Evolutionary conservation across 106 monocot genomes (phyloP).

Genomic region (Amphibolis antarctica): DNA sequence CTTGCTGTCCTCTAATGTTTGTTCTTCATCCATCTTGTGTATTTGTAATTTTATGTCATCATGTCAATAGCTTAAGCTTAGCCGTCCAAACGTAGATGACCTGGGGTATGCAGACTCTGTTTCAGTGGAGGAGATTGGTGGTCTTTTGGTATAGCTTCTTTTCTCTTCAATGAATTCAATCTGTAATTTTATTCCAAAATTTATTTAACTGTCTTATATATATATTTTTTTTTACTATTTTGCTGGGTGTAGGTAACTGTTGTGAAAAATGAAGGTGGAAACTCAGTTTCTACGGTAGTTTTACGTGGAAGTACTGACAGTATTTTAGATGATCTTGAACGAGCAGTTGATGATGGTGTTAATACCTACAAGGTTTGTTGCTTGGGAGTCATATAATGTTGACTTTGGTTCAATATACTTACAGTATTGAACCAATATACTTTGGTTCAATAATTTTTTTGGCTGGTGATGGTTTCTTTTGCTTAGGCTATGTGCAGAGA

Average conservation of each 20-base stretch:
- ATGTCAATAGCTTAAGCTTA: slow-evolving; percentile 68
- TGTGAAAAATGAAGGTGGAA: slow-evolving; percentile 97
- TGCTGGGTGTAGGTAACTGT: slow-evolving; percentile 51
- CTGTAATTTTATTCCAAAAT: not conserved
- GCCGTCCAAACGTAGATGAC: slow-evolving; percentile 82
- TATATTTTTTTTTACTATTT: not conserved
- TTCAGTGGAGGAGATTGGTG: slow-evolving; percentile 92
- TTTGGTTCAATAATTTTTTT: not conserved
- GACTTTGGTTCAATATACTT: not conserved
- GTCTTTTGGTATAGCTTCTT: slow-evolving; percentile 38
- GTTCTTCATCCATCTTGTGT: not conserved
- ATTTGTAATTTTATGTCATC: not conserved
- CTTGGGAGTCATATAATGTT: not conserved
- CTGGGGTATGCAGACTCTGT: slow-evolving; percentile 90
- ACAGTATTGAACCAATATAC: not conserved
- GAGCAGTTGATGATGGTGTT: slow-evolving; percentile 99
- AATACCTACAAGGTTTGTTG: slow-evolving; percentile 82
- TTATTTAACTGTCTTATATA: not conserved
- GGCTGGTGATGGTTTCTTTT: not conserved
- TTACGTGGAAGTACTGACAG: slow-evolving; percentile 94
- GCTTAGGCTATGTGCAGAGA: slow-evolving; percentile 91
- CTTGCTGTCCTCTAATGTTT: slow-evolving; percentile 4
- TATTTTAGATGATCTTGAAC: slow-evolving; percentile 95
- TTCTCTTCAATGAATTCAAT: not conserved
- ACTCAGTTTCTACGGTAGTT: slow-evolving; percentile 78